Evolutionary conservation across 2,329 filamentous ascomycete species (phyloP), one percentile per base, ranked within the genome.

Genomic region (Aspergillus pseudotamarii): DNA sequence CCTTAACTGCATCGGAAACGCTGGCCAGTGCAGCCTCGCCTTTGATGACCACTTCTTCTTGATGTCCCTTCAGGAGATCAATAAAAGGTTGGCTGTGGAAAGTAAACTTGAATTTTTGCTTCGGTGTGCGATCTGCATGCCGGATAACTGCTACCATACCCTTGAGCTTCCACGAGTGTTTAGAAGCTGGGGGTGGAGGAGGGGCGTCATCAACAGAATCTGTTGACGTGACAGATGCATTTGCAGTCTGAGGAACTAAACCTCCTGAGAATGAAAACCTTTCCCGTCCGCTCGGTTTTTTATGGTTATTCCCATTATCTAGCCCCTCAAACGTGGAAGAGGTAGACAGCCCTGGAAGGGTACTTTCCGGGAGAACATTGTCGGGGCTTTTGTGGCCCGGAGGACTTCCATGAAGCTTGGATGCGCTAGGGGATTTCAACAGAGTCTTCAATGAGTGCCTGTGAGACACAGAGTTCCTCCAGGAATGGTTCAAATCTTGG

Each of bases 101-200:
- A 0, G 95, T 99, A 73, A 98, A 99, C 76, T 99, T 99, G 84
- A 97, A 97, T 76, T 99, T 99, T 73, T 99, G 95, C 80, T 99
- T 99, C 2, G 95, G 95, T 1, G 95, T 99, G 61, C 95, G 90
- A 80, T 99, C 95, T 3, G 96, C 96, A 78, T 99, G 95, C 32
- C 95, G 89, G 68, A 99, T 93, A 19, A 99, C 95, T 2, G 94
- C 94, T 0, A 99, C 94, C 80, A 99, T 94, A 14, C 95, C 95
- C 80, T 99, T 99, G 58, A 99, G 83, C 77, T 97, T 98, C 95
- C 95, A 99, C 12, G 95, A 93, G 73, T 96, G 93, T 72, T 97
- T 97, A 0, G 88, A 88, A 2, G 90, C 90, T 51, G 89, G 88
- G 11, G 87, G 85, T 2, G 87, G 82, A 26, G 87, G 82, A 23